Evolutionary conservation across 495 filamentous ascomycete species (phyloP).

Genomic region (Tuber brumale): DNA sequence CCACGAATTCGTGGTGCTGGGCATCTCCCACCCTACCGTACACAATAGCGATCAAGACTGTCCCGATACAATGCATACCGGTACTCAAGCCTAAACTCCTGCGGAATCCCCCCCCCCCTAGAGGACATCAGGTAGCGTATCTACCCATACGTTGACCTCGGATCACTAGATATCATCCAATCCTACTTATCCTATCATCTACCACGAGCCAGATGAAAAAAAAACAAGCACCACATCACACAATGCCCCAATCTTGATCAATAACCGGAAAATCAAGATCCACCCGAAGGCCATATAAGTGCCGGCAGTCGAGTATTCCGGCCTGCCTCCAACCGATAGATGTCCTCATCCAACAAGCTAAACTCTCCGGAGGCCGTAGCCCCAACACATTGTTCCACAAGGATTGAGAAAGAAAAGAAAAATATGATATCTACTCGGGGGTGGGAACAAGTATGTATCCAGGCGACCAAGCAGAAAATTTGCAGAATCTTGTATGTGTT

Average conservation of each 20-base stretch:
- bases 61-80: neutral
- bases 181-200: neutral
- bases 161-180: neutral
- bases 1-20: neutral
- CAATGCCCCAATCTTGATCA: neutral
- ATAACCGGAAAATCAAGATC: neutral
- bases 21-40: neutral
- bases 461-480: too few relatives aligned
- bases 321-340: neutral
- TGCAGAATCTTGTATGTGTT: too few relatives aligned
- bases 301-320: too few relatives aligned
- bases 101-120: neutral
- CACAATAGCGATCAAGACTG: neutral
- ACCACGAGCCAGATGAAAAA: too few relatives aligned
- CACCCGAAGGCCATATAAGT: neutral
- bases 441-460: too few relatives aligned
- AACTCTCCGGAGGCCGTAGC: neutral
- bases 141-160: neutral
- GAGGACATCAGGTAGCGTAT: neutral
- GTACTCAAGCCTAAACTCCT: neutral
- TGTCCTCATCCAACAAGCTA: neutral
- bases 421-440: neutral
- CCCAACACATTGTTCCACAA: neutral
- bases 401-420: neutral
- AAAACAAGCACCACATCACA: neutral